phyloP scores from a whole-genome alignment of 2,329 filamentous ascomycete genomes.

The Claviceps citrina region DNA sequence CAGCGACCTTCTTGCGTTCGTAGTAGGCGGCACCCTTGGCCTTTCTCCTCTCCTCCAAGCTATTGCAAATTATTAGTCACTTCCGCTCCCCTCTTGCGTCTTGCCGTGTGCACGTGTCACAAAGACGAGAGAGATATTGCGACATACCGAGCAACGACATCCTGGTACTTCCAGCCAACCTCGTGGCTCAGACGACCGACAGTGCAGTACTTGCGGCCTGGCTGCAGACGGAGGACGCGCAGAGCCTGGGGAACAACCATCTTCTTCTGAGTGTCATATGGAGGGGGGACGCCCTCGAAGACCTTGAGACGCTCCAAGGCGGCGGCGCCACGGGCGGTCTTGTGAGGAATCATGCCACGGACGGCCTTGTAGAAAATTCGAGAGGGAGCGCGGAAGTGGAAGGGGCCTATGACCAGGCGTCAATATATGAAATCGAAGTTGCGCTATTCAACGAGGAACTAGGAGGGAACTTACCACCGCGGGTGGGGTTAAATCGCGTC shows the following conservation, averaged over 20 bases:
- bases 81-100: not conserved
- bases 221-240: conserved; percentile 90
- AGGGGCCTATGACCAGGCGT: conserved; percentile 54
- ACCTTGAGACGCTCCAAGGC: conserved; percentile 98
- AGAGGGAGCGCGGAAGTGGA: conserved; percentile 98
- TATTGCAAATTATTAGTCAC: conserved; percentile 25
- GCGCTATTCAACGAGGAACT: conserved; percentile 6
- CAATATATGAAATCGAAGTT: conserved; percentile 16
- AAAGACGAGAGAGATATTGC: not conserved
- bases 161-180: conserved; percentile 99
- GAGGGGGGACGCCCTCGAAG: conserved; percentile 97
- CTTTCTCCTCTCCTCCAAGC: conserved; percentile 98
- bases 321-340: conserved; percentile 93
- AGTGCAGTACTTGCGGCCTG: conserved; percentile 99
- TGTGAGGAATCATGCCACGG: conserved; percentile 99
- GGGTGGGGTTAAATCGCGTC: conserved; percentile 98
- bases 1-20: conserved; percentile 97
- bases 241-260: conserved; percentile 98
- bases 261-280: conserved; percentile 99
- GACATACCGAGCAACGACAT: conserved; percentile 86
- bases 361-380: conserved; percentile 99
- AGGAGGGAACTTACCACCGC: conserved; percentile 58
- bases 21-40: conserved; percentile 99
- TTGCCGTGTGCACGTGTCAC: too few relatives aligned
- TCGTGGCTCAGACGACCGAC: conserved; percentile 96